These are phyloP conservation scores for Diaporthe amygdali DNA, from an alignment of 2,329 filamentous ascomycete genomes.

Conservation along the genomic window DNA sequence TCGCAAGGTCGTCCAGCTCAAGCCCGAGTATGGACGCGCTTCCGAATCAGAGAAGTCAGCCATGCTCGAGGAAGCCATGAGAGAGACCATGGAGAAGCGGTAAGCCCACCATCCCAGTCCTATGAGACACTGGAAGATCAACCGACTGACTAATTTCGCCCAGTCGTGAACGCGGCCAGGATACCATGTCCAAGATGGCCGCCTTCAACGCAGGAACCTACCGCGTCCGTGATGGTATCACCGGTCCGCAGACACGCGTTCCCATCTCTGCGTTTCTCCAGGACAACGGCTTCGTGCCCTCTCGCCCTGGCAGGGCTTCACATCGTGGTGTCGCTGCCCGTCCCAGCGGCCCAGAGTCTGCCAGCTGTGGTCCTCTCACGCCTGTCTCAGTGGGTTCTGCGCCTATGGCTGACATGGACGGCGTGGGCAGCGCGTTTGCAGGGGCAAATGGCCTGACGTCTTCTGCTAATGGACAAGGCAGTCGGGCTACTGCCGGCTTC, in stretches of 20 bases:
- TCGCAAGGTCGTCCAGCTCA: slow-evolving; percentile 11
- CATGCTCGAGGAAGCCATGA: slow-evolving; percentile 21
- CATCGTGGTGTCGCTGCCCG: background rate
- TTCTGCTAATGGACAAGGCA: no score
- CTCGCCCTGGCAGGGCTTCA: background rate
- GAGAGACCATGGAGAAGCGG: slow-evolving; percentile 22
- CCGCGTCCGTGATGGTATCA: background rate
- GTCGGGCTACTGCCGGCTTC: background rate
- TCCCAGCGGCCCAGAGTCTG: background rate
- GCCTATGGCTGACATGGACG: background rate
- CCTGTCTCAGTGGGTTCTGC: background rate
- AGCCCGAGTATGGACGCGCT: slow-evolving; percentile 11
- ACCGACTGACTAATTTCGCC: background rate
- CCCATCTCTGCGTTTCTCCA: slow-evolving; percentile 10
- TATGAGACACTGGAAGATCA: no score
- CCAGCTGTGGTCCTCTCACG: background rate
- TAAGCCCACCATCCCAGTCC: background rate
- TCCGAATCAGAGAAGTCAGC: slow-evolving; percentile 4
- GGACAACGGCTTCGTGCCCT: slow-evolving; percentile 11
- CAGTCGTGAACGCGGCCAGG: slow-evolving; percentile 18
- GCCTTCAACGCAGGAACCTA: slow-evolving; percentile 18
- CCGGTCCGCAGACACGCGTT: background rate
- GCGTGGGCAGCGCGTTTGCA: background rate
- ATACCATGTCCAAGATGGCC: slow-evolving; percentile 25
- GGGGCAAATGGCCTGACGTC: background rate